Evolutionary conservation across 2,329 filamentous ascomycete species (phyloP).

Genomic region (Fusarium kyushuense): DNA sequence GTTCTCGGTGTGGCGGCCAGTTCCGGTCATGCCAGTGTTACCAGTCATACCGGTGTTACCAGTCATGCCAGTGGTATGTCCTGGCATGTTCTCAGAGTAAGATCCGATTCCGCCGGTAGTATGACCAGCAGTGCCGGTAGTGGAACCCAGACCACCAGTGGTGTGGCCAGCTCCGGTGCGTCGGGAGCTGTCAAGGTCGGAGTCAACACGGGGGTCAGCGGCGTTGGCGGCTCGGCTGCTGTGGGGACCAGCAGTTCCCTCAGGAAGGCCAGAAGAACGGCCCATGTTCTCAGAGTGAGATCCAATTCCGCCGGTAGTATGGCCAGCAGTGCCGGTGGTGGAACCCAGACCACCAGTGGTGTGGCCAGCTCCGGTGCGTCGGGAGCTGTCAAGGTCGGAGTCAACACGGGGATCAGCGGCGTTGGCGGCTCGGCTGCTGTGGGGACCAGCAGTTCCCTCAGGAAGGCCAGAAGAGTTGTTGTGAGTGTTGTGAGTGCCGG

Average conservation of each 20-base stretch:
- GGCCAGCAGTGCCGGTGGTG: constrained; percentile 26
- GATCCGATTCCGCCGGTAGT: not conserved
- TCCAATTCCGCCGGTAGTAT: no score
- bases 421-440: constrained; percentile 52
- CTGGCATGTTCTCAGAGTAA: not conserved
- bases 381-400: constrained; percentile 58
- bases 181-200: constrained; percentile 58
- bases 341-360: constrained; percentile 47
- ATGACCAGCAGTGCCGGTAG: constrained; percentile 25
- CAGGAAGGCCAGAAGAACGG: constrained; percentile 17
- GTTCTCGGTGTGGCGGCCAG: not conserved
- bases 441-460: constrained; percentile 40
- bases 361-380: constrained; percentile 53
- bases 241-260: constrained; percentile 39
- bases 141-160: constrained; percentile 47
- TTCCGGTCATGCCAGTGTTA: no score
- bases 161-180: constrained; percentile 51
- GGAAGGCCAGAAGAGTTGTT: constrained; percentile 16
- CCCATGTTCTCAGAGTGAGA: no score
- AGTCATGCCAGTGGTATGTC: not conserved
- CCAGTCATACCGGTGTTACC: no score
- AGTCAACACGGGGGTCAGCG: constrained; percentile 65
- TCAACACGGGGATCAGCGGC: constrained; percentile 66
- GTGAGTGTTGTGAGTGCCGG: constrained; percentile 24
- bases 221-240: constrained; percentile 55